Percentiles rank a stretch among this genome's conserved stretches.
phyloP scores from a whole-genome alignment of 2,329 filamentous ascomycete genomes.

The Cadophora gregata region DNA sequence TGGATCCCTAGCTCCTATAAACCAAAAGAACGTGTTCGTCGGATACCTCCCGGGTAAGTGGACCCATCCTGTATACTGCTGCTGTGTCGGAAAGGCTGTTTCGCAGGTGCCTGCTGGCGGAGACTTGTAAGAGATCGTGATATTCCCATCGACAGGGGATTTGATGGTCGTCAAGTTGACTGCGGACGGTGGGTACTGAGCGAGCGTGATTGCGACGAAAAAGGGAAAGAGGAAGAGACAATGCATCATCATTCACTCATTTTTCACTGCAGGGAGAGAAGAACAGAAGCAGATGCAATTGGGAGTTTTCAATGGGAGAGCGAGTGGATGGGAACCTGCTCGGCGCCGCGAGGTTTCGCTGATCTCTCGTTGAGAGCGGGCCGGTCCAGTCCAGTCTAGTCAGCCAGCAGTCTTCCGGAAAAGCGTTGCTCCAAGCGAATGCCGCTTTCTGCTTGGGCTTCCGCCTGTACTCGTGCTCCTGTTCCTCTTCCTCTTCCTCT shows the following conservation, averaged over 20 bases:
- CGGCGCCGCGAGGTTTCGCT: slow-evolving; percentile 12
- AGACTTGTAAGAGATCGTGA: slow-evolving; percentile 72
- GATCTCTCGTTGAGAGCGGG: background rate
- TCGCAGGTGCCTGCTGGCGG: slow-evolving; percentile 65
- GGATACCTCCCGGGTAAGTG: slow-evolving; percentile 60
- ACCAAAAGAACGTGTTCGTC: slow-evolving; percentile 57
- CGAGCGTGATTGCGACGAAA: slow-evolving; percentile 35
- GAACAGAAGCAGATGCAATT: slow-evolving; percentile 19
- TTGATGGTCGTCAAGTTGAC: slow-evolving; percentile 59
- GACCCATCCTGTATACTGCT: slow-evolving; percentile 76
- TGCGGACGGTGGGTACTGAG: slow-evolving; percentile 46
- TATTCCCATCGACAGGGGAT: slow-evolving; percentile 66
- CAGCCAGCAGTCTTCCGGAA: background rate
- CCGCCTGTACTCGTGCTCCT: too few species aligned
- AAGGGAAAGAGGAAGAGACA: slow-evolving; percentile 33
- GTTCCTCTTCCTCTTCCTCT: too few species aligned
- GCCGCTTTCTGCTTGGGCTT: background rate
- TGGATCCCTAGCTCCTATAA: slow-evolving; percentile 52
- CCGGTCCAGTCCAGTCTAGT: too few species aligned
- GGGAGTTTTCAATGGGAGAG: slow-evolving; percentile 1
- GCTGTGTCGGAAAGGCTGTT: slow-evolving; percentile 68
- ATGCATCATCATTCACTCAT: slow-evolving; percentile 43
- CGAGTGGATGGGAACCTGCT: background rate
- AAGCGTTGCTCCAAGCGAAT: background rate
- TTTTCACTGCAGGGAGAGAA: slow-evolving; percentile 29